phyloP scores from a whole-genome alignment of 495 filamentous ascomycete species.

The Penicillium cinerascens region DNA sequence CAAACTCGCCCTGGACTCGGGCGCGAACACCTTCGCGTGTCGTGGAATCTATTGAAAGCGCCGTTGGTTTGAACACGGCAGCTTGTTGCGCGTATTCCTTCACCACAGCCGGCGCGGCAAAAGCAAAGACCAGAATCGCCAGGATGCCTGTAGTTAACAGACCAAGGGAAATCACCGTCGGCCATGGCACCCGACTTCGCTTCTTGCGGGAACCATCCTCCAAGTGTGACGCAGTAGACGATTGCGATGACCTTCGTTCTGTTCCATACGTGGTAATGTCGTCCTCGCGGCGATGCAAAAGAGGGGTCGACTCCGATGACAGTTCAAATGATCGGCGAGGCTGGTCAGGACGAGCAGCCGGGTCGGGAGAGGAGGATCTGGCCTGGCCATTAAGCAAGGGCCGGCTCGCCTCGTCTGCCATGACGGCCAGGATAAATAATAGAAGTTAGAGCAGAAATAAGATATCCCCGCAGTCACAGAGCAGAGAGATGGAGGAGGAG shows the following conservation, averaged over 20 bases:
- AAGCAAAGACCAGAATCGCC: slow-evolving; percentile 57
- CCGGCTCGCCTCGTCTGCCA: slow-evolving; percentile 36
- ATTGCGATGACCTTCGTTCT: slow-evolving; percentile 12
- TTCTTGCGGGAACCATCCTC: slow-evolving; percentile 20
- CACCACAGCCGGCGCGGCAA: slow-evolving; percentile 74
- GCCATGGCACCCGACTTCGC: slow-evolving; percentile 48
- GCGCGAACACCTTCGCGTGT: slow-evolving; percentile 72
- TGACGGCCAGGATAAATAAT: slow-evolving; percentile 14
- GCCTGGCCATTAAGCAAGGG: slow-evolving; percentile 29
- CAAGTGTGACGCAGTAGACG: background rate
- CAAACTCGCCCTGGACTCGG: slow-evolving; percentile 74
- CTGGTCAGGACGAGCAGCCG: slow-evolving; percentile 11
- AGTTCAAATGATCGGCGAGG: slow-evolving; percentile 30
- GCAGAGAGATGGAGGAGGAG: slow-evolving; percentile 3
- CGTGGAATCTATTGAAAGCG: slow-evolving; percentile 77
- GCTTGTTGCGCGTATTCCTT: slow-evolving; percentile 85
- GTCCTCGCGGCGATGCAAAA: slow-evolving; percentile 37
- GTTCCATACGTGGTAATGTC: slow-evolving; percentile 34
- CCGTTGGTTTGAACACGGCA: slow-evolving; percentile 71
- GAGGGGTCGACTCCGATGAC: slow-evolving; percentile 43
- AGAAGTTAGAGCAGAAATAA: slow-evolving; percentile 2
- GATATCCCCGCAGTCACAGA: background rate
- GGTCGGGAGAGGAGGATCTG: slow-evolving; percentile 16
- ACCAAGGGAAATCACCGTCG: slow-evolving; percentile 52
- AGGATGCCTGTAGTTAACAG: slow-evolving; percentile 48